Evolutionary conservation across 2,329 filamentous ascomycete species (phyloP).

Genomic region (Neofusicoccum parvum): DNA sequence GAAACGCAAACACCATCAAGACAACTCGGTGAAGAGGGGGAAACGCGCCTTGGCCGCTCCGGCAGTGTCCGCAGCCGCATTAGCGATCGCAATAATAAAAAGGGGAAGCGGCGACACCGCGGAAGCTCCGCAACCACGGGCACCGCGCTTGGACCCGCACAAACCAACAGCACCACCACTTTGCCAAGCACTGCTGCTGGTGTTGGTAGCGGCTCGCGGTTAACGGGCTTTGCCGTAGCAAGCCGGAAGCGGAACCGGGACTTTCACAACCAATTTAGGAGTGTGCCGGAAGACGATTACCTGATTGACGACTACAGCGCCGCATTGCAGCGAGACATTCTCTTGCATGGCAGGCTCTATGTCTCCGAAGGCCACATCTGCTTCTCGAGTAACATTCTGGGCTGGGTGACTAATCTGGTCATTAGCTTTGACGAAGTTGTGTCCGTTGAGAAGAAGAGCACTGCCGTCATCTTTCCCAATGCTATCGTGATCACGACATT

Average conservation of each 20-base stretch:
- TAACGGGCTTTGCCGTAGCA: slow-evolving; percentile 94
- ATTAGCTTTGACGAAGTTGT: slow-evolving; percentile 99
- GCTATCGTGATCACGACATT: slow-evolving; percentile 95
- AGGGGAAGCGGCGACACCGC: slow-evolving; percentile 67
- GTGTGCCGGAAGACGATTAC: slow-evolving; percentile 96
- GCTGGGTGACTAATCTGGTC: slow-evolving; percentile 95
- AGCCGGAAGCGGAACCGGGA: slow-evolving; percentile 95
- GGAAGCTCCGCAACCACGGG: slow-evolving; percentile 72
- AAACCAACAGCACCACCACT: slow-evolving; percentile 70
- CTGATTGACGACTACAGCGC: slow-evolving; percentile 98
- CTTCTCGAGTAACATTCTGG: slow-evolving; percentile 98
- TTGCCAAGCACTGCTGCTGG: slow-evolving; percentile 60
- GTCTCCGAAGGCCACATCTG: slow-evolving; percentile 97
- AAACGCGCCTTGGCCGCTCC: slow-evolving; percentile 54
- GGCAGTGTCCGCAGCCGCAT: slow-evolving; percentile 57
- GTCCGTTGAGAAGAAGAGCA: slow-evolving; percentile 94
- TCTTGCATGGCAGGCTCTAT: slow-evolving; percentile 90
- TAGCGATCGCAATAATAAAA: slow-evolving; percentile 41
- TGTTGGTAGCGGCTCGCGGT: slow-evolving; percentile 65
- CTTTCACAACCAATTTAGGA: slow-evolving; percentile 91
- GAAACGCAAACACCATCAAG: slow-evolving; percentile 57
- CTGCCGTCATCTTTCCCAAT: slow-evolving; percentile 93
- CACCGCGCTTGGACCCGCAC: slow-evolving; percentile 70
- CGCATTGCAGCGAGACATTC: slow-evolving; percentile 90
- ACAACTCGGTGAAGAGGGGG: slow-evolving; percentile 63